Percentiles rank a stretch among this genome's conserved stretches.
phyloP scores from a whole-genome alignment of 495 filamentous ascomycete genomes.

The Pyrenula aspistea region DNA sequence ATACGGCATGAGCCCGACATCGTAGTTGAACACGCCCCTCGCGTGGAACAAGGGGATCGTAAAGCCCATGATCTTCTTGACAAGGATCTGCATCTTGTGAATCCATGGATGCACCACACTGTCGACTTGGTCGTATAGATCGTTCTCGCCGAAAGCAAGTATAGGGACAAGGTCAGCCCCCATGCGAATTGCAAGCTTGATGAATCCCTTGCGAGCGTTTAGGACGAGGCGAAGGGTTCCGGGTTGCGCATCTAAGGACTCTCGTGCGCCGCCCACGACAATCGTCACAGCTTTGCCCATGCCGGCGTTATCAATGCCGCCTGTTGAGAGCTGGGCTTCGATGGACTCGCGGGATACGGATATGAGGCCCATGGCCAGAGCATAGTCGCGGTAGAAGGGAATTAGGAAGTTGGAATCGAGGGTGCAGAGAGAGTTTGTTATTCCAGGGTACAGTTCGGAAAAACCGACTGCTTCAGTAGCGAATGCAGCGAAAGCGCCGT shows the following conservation, averaged over 20 bases:
- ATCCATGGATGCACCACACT: constrained; percentile 58
- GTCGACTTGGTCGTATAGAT: constrained; percentile 80
- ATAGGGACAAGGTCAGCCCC: constrained; percentile 90
- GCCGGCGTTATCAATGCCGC: constrained; percentile 68
- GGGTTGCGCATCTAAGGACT: constrained; percentile 79
- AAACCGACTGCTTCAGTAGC: constrained; percentile 87
- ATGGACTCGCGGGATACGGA: constrained; percentile 87
- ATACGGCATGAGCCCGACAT: constrained; percentile 92
- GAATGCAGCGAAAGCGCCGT: constrained; percentile 89
- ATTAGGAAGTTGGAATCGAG: constrained; percentile 87
- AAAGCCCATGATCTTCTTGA: constrained; percentile 82
- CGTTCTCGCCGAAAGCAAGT: constrained; percentile 87
- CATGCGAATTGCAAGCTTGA: constrained; percentile 82
- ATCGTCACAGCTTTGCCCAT: constrained; percentile 96
- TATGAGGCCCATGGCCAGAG: constrained; percentile 71
- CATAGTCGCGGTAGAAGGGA: constrained; percentile 87
- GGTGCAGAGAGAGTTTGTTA: constrained; percentile 82
- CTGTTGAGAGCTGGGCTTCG: constrained; percentile 68
- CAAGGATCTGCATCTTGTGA: constrained; percentile 62
- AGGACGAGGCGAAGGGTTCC: constrained; percentile 62
- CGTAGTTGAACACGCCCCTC: constrained; percentile 91
- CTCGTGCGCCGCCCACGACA: constrained; percentile 83
- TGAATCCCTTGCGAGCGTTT: constrained; percentile 75
- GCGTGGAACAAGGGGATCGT: constrained; percentile 87
- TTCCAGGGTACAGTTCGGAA: constrained; percentile 82